Percentiles rank a stretch among this genome's conserved stretches.
Evolutionary conservation across 306 rosid genomes (phyloP).

Genomic region (Rosa lucieae): DNA sequence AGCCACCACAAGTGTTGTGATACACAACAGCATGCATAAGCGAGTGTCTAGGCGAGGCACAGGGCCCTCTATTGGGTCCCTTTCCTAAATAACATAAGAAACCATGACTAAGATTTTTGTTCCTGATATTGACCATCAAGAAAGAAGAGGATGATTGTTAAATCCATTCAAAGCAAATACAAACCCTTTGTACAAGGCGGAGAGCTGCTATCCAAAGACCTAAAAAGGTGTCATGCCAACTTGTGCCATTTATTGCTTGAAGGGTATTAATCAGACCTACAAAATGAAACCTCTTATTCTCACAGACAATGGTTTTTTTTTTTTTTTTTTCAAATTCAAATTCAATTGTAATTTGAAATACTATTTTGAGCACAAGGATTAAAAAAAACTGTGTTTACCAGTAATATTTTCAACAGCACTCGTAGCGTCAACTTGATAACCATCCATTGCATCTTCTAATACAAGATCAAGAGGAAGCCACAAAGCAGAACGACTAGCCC

Average conservation of each 20-base stretch:
- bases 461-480: constrained; percentile 97
- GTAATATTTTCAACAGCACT: constrained; percentile 82
- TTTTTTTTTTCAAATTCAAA: neutral
- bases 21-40: constrained; percentile 80
- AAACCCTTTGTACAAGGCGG: constrained; percentile 92
- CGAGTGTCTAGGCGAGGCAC: constrained; percentile 94
- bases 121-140: neutral
- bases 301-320: neutral
- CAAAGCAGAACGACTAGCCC: constrained; percentile 74
- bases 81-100: constrained; percentile 49
- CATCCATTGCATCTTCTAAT: constrained; percentile 97
- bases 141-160: neutral
- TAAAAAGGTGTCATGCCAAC: constrained; percentile 93
- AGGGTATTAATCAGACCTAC: constrained; percentile 86
- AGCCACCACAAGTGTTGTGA: constrained; percentile 76
- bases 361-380: constrained; percentile 5
- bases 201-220: constrained; percentile 97
- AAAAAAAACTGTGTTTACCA: constrained; percentile 38
- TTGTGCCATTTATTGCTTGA: constrained; percentile 85
- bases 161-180: constrained; percentile 31
- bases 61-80: constrained; percentile 99
- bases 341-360: constrained; percentile 23
- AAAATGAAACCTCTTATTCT: constrained; percentile 29
- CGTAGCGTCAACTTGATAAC: constrained; percentile 86
- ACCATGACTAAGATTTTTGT: neutral